Evolutionary conservation across 495 filamentous ascomycete species (phyloP).

Genomic region (Hamigera avellanea): DNA sequence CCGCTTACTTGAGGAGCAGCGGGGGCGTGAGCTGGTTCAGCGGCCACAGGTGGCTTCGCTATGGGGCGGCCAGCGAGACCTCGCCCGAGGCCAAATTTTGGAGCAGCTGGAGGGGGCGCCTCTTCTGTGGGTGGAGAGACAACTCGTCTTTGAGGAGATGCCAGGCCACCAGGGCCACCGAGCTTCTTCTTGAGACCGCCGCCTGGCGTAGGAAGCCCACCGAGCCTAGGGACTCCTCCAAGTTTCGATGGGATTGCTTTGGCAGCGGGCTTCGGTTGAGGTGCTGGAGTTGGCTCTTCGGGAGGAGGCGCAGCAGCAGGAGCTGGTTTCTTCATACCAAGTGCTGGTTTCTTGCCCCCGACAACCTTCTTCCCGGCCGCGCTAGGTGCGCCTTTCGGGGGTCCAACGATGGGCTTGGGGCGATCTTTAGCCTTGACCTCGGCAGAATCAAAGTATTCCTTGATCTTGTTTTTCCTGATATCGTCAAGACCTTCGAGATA

Average conservation of each 20-base stretch:
- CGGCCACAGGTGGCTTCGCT: conserved; percentile 53
- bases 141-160: conserved; percentile 54
- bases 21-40: conserved; percentile 28
- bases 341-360: conserved; percentile 40
- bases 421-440: conserved; percentile 97
- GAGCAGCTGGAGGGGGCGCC: conserved; percentile 41
- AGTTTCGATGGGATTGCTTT: conserved; percentile 51
- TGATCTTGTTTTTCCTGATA: conserved; percentile 90
- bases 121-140: conserved; percentile 45
- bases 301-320: conserved; percentile 46
- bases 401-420: conserved; percentile 68
- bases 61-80: conserved; percentile 79
- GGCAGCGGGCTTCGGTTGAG: conserved; percentile 46
- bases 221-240: conserved; percentile 52
- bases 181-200: conserved; percentile 61
- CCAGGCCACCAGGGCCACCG: conserved; percentile 42
- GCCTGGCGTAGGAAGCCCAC: conserved; percentile 45
- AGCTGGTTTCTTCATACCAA: conserved; percentile 41
- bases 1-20: conserved; percentile 43
- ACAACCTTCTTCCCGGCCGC: conserved; percentile 33
- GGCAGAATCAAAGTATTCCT: conserved; percentile 84
- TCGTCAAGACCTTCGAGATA: conserved; percentile 94
- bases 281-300: conserved; percentile 35
- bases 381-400: conserved; percentile 41
- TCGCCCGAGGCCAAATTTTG: conserved; percentile 58